Conservation (phyloP, 768 basidiomycete species). For the Cantharellus anzutake region DNA sequence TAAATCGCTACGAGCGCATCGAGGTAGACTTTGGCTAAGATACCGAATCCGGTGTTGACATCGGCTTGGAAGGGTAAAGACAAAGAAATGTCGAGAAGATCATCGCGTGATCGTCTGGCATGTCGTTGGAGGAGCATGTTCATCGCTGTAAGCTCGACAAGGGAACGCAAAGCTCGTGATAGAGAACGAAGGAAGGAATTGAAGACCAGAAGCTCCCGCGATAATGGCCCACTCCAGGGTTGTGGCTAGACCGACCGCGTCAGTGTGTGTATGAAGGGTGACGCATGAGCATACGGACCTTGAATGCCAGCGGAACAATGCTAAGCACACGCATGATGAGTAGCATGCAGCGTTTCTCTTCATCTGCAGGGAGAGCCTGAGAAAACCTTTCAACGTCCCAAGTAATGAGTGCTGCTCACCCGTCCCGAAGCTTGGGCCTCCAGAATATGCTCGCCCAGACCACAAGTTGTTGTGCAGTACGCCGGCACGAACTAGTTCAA, state of each 20-base stretch:
- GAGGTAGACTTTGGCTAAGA: constrained; percentile 90
- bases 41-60: constrained; percentile 95
- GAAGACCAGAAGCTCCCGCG: constrained; percentile 91
- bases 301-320: constrained; percentile 88
- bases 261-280: background rate
- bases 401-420: constrained; percentile 32
- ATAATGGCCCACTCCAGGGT: constrained; percentile 90
- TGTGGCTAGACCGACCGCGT: constrained; percentile 34
- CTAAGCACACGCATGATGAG: constrained; percentile 93
- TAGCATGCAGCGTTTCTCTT: constrained; percentile 86
- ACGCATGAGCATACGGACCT: constrained; percentile 30
- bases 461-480: constrained; percentile 91
- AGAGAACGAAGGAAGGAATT: constrained; percentile 92
- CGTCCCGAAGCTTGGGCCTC: constrained; percentile 86
- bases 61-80: constrained; percentile 90
- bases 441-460: constrained; percentile 75
- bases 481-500: constrained; percentile 90
- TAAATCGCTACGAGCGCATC: constrained; percentile 84
- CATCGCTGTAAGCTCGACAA: constrained; percentile 78
- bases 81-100: constrained; percentile 78
- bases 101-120: constrained; percentile 72
- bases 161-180: constrained; percentile 72
- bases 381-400: background rate
- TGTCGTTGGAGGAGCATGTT: constrained; percentile 88
- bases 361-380: constrained; percentile 29